Conservation (phyloP, 768 basidiomycete species). For the Phaffia tasmanica region DNA sequence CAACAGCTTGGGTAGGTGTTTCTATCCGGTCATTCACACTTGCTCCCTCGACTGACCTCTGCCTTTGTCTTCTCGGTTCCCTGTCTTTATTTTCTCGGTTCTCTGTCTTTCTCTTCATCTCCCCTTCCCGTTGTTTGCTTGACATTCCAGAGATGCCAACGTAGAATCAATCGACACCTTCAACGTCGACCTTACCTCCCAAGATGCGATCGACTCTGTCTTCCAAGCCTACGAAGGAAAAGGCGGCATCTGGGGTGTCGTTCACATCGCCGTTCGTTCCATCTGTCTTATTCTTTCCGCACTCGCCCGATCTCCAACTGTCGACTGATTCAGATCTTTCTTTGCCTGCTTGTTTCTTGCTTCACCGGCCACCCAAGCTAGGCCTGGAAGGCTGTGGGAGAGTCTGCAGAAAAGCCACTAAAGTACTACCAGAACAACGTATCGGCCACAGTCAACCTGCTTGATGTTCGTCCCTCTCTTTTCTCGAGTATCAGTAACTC, state of each 20-base stretch:
- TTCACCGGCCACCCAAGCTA: conserved; percentile 32
- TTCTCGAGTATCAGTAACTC: not conserved
- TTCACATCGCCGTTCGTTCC: conserved; percentile 77
- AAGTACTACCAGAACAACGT: conserved; percentile 94
- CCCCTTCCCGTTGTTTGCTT: not conserved
- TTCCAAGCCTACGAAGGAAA: conserved; percentile 69
- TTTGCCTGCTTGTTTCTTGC: not conserved
- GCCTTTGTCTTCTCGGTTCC: not conserved
- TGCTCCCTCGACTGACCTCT: not conserved
- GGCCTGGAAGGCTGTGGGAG: conserved; percentile 97
- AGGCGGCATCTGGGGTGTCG: conserved; percentile 89
- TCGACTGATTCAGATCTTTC: not conserved
- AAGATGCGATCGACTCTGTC: conserved; percentile 59
- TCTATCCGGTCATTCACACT: not conserved
- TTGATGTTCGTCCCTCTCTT: conserved; percentile 41
- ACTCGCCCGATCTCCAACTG: not conserved
- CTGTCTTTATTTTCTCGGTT: not conserved
- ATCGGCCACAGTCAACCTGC: conserved; percentile 66
- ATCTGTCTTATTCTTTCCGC: not conserved
- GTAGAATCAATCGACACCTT: conserved; percentile 49
- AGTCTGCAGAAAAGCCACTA: conserved; percentile 84
- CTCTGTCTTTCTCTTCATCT: not conserved
- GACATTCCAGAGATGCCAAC: conserved; percentile 11
- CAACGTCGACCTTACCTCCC: conserved; percentile 61
- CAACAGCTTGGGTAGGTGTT: conserved; percentile 47